A percentile compares a stretch with the other conserved stretches of the same genome.
These are phyloP conservation scores for Aquanectria penicillioides DNA, from an alignment of 2,329 filamentous ascomycete genomes.

Conservation along the genomic window DNA sequence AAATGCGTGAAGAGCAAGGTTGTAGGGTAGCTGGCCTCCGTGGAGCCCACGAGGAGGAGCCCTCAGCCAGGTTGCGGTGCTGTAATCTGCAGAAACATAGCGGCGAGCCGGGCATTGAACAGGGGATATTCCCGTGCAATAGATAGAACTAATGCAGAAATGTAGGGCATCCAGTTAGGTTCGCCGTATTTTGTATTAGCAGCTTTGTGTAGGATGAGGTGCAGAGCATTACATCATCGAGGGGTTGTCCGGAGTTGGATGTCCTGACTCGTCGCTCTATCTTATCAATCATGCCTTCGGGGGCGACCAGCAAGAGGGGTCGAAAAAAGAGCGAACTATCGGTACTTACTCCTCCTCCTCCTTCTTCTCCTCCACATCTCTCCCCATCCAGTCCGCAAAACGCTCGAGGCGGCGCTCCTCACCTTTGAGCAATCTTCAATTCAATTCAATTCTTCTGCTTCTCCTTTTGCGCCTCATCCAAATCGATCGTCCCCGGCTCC, in stretches of 20 bases:
- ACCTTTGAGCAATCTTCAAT: not conserved
- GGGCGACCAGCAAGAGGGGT: conserved; percentile 26
- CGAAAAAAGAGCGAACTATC: conserved; percentile 22
- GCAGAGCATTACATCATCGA: conserved; percentile 25
- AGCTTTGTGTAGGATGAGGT: not conserved
- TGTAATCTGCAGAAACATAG: too few species aligned
- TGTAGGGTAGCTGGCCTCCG: too few species aligned
- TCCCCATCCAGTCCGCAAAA: not conserved
- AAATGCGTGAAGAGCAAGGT: conserved; percentile 24
- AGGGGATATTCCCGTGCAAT: too few species aligned
- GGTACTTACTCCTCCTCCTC: conserved; percentile 2
- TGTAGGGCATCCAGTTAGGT: conserved; percentile 19
- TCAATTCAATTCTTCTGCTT: not conserved
- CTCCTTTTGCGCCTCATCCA: not conserved
- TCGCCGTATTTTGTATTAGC: conserved; percentile 9
- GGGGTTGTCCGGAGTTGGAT: conserved; percentile 27
- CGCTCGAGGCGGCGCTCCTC: not conserved
- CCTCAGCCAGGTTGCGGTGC: too few species aligned
- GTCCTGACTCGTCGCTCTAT: conserved; percentile 26
- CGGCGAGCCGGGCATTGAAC: too few species aligned
- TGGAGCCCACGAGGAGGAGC: too few species aligned
- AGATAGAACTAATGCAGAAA: too few species aligned
- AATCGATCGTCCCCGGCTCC: not conserved
- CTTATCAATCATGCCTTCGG: conserved; percentile 35
- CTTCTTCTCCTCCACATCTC: not conserved